phyloP scores from a whole-genome alignment of 257 asterid genomes.

The Cinchona pubescens region DNA sequence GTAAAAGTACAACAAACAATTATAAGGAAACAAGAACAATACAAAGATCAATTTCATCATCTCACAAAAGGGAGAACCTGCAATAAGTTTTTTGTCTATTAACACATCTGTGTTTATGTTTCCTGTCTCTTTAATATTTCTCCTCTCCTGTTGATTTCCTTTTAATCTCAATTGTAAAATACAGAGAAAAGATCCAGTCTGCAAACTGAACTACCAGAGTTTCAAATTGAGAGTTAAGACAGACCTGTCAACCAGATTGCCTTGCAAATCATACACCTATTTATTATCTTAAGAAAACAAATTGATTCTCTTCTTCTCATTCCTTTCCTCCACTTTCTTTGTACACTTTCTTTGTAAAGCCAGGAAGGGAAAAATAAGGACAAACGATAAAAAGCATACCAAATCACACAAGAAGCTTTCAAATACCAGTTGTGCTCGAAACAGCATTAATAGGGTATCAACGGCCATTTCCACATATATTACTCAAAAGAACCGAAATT shows the following conservation, averaged over 20 bases:
- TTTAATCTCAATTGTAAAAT: not conserved
- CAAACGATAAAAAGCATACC: constrained; percentile 5
- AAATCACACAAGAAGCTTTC: not conserved
- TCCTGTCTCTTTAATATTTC: not conserved
- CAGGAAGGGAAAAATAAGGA: not conserved
- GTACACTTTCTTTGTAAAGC: too few relatives aligned
- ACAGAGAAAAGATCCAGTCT: not conserved
- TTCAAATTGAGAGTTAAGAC: not conserved
- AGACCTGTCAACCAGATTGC: not conserved
- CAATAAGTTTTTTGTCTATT: not conserved
- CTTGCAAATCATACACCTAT: not conserved
- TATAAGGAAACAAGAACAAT: not conserved
- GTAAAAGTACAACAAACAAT: too few relatives aligned
- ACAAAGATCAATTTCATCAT: not conserved
- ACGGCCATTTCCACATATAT: too few relatives aligned
- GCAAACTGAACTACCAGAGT: constrained; percentile 3
- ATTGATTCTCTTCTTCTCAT: not conserved
- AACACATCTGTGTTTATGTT: not conserved
- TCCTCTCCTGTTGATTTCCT: not conserved
- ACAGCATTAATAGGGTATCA: too few relatives aligned
- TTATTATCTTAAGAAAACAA: not conserved
- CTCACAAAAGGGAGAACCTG: not conserved
- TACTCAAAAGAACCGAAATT: too few relatives aligned
- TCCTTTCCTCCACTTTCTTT: not conserved
- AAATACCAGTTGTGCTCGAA: too few relatives aligned